These are phyloP conservation scores for Thraustochytrium aureum DNA, from an alignment of 352 stramenopile genomes.

Conservation along the genomic window DNA sequence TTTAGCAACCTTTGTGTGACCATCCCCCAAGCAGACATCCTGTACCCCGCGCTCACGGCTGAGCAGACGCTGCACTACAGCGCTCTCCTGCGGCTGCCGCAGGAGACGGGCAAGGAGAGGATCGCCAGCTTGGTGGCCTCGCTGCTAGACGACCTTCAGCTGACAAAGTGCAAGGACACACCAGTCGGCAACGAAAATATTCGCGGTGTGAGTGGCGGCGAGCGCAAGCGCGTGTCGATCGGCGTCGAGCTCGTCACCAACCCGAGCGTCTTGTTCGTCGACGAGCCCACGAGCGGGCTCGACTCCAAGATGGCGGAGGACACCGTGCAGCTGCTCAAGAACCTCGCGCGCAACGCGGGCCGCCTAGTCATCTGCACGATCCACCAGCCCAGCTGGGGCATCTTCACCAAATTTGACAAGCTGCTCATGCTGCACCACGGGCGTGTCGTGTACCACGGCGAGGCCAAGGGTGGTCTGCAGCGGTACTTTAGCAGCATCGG, in stretches of 20 bases:
- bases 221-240: conserved; percentile 89
- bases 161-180: conserved; percentile 54
- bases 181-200: conserved; percentile 66
- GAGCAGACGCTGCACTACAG: conserved; percentile 41
- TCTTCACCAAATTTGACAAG: conserved; percentile 88
- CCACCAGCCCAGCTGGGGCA: conserved; percentile 75
- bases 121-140: conserved; percentile 44
- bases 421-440: conserved; percentile 69
- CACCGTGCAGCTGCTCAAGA: conserved; percentile 76
- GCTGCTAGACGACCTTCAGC: conserved; percentile 40
- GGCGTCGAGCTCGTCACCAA: conserved; percentile 85
- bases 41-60: conserved; percentile 46
- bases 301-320: conserved; percentile 71
- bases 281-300: conserved; percentile 71
- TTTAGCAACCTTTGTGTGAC: conserved; percentile 12
- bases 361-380: conserved; percentile 83
- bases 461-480: background rate
- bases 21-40: conserved; percentile 54
- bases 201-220: conserved; percentile 75
- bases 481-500: conserved; percentile 26
- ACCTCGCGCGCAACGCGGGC: conserved; percentile 73
- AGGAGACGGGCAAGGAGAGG: background rate
- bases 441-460: conserved; percentile 46
- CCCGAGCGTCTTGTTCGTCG: conserved; percentile 89
- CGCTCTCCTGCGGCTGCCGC: conserved; percentile 44